Base-by-base conservation (phyloP, 2,329 filamentous ascomycete species). In the Balansia obtecta region DNA sequence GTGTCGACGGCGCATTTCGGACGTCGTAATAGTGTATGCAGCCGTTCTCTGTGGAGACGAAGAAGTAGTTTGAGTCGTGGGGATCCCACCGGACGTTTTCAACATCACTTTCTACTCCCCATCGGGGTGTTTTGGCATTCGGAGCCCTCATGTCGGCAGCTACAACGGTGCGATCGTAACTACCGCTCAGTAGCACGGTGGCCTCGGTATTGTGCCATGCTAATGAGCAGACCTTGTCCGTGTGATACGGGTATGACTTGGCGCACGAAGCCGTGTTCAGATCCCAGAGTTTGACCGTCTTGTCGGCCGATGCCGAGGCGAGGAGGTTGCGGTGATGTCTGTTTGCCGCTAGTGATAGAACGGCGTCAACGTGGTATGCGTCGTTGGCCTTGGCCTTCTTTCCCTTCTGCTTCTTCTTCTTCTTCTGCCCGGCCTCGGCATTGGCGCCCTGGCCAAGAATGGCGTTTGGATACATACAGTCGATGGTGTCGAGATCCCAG, bases 251-350 rank as follows among this genome's bases (percentile, higher is more conserved):
- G 75, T 98, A 98, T 43, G 90, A 96, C 71, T 96, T 93, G 60
- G 93, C 93, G 68, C 89, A 95, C 67, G 84, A 89, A 54, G 86
- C 79, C 3, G 88, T 96, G 71, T 89, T 87, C 55, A 98, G 74
- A 65, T 98, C 93, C 93, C 93, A 98, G 18, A 98, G 79, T 74
- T 98, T 98, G 62, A 97, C 83, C 2, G 93, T 98, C 71, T 90
- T 89, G 72, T 98, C 93, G 18, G 93, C 93, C 1, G 93, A 98
- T 2, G 87, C 88, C 0, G 91, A 97, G 12, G 93, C 93, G 44
- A 98, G 80, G 52, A 98, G 77, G 66, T 97, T 97, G 56, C 90
- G 83, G 71, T 98, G 91, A 63, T 90, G 84, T 61, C 90, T 79
- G 73, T 98, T 98, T 46, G 89, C 88, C 3, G 93, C 86, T 42